Conservation (phyloP, 371 early-diverging fungal species). For the Batkoa obscura region DNA sequence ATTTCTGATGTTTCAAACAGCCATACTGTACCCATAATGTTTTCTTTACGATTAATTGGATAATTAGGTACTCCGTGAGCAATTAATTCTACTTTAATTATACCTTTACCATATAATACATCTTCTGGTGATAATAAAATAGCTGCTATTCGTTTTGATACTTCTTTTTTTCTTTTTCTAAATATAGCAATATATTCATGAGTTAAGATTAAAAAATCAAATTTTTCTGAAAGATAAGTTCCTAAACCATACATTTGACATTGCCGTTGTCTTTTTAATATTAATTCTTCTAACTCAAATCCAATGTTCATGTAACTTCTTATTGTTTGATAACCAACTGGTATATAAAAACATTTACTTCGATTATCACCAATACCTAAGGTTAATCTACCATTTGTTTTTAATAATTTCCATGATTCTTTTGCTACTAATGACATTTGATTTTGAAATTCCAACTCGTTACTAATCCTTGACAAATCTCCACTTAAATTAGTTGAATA, state of each 20-base stretch:
- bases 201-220: conserved; percentile 77
- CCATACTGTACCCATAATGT: conserved; percentile 86
- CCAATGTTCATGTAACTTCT: conserved; percentile 61
- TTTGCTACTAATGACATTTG: conserved; percentile 54
- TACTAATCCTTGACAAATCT: conserved; percentile 59
- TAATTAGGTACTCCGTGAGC: conserved; percentile 40
- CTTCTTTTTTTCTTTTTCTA: conserved; percentile 28
- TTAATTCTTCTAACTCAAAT: conserved; percentile 70
- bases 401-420: conserved; percentile 53
- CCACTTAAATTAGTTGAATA: conserved; percentile 50
- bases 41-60: conserved; percentile 61
- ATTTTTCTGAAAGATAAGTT: conserved; percentile 66
- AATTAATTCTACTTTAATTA: conserved; percentile 11
- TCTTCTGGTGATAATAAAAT: background rate
- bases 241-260: conserved; percentile 79
- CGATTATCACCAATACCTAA: conserved; percentile 84
- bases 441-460: conserved; percentile 45
- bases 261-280: conserved; percentile 79
- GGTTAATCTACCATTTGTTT: conserved; percentile 47
- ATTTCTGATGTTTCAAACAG: conserved; percentile 38
- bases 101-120: background rate
- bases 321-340: conserved; percentile 64
- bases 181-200: conserved; percentile 80
- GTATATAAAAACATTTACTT: conserved; percentile 72
- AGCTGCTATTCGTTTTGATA: background rate